Base-by-base conservation (phyloP, 2,329 filamentous ascomycete species). In the Trichoderma sp. region DNA sequence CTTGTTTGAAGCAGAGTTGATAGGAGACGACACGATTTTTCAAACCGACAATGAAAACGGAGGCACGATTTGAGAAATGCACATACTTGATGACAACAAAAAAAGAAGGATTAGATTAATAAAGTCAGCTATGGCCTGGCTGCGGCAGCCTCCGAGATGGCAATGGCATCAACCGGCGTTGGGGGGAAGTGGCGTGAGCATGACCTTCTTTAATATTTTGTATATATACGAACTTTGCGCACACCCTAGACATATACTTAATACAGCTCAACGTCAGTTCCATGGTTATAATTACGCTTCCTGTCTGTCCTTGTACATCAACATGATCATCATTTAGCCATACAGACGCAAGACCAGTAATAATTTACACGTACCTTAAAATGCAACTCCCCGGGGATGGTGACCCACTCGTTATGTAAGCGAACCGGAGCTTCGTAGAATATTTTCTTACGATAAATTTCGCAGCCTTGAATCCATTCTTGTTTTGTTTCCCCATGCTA, bases 171-270 rank as follows among this genome's bases (percentile, higher is more conserved):
- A 72, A 57, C 15, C 34, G 71, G 71, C 71, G 71, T 72, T 72
- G 71, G 71, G 57, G 59, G 66, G 47, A 34, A 34, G 59, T 65
- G 71, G 69, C 66, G 20, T 70, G 71, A 72, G 66, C 36, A 72
- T 53, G 67, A 70, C 34, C 61, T 70, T 53, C 20, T 71, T 67
- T 57, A 68, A 47, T 71, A 32, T 73, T 68, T 71, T 73, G 62
- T 73, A 68, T 73, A 71, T 71, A 71, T 34, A 71, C 57, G 36
- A 53, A 47, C 53, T 72, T 68, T 55, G 43, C 30, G 75, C 74
- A 75, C 76, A 76, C 77, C 73, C 70, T 78, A 79, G 74, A 79
- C 73, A 77, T 74, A 76, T 76, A 77, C 75, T 76, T 80, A 80
- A 80, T 80, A 74, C 68, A 70, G 75, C 75, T 77, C 76, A 76